phyloP scores from a whole-genome alignment of 306 rosid species.

The Inga leiocalycina region DNA sequence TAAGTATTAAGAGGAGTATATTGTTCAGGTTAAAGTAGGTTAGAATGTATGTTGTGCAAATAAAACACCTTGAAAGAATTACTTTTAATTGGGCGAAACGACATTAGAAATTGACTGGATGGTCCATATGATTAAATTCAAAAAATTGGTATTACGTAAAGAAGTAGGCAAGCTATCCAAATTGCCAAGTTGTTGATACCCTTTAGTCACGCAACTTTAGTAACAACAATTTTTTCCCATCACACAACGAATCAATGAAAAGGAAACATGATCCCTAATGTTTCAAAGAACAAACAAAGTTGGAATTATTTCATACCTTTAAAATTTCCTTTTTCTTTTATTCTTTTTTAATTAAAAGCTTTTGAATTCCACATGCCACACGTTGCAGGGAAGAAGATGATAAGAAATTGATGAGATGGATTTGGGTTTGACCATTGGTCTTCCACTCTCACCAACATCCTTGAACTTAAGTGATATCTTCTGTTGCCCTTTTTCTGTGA shows the following conservation, averaged over 20 bases:
- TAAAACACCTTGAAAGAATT: no score
- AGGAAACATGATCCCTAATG: background rate
- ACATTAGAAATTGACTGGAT: no score
- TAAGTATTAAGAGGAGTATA: no score
- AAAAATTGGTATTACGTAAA: background rate
- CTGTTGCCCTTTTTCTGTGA: constrained; percentile 30
- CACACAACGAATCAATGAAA: background rate
- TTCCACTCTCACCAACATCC: constrained; percentile 47
- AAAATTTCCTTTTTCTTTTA: background rate
- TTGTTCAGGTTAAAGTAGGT: no score
- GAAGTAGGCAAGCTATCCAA: background rate
- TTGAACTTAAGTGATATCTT: constrained; percentile 34
- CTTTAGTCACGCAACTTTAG: background rate
- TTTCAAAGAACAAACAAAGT: background rate
- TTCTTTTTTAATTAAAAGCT: constrained; percentile 14
- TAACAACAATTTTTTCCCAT: background rate
- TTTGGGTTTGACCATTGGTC: constrained; percentile 54
- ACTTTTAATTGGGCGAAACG: no score
- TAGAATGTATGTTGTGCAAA: no score
- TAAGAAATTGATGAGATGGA: constrained; percentile 7
- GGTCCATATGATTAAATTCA: background rate
- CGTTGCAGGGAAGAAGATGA: constrained; percentile 19
- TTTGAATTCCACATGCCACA: constrained; percentile 27
- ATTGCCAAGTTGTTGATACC: background rate
- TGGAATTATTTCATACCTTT: constrained; percentile 5